Percentiles rank a stretch among this genome's conserved stretches.
phyloP scores from a whole-genome alignment of 176 grass and related monocot species.

The Paspalum vaginatum region DNA sequence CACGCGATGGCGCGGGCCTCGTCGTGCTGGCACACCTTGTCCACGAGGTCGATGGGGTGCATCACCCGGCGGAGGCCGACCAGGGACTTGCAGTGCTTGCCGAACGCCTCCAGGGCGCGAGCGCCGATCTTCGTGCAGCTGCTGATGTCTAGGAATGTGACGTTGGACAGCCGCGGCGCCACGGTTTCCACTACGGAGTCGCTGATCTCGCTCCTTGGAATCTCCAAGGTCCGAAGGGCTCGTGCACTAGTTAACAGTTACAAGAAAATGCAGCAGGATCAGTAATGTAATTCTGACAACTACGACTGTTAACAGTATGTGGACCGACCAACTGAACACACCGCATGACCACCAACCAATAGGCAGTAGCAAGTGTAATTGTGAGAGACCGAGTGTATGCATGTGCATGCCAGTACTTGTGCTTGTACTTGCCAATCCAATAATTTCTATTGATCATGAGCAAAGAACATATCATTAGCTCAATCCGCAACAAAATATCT shows the following conservation, averaged over 20 bases:
- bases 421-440: slow-evolving; percentile 6
- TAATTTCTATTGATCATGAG: background rate
- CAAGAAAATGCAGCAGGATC: slow-evolving; percentile 5
- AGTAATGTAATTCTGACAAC: background rate
- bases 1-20: slow-evolving; percentile 83
- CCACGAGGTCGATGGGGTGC: slow-evolving; percentile 77
- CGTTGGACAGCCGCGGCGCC: slow-evolving; percentile 58
- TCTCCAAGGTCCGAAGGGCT: slow-evolving; percentile 71
- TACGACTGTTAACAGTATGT: background rate
- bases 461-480: background rate
- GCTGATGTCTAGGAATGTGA: slow-evolving; percentile 89
- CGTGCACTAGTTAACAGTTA: slow-evolving; percentile 51
- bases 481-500: background rate
- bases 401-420: slow-evolving; percentile 34
- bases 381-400: slow-evolving; percentile 1
- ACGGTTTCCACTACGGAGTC: slow-evolving; percentile 70
- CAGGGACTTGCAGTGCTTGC: slow-evolving; percentile 65
- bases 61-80: slow-evolving; percentile 72
- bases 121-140: slow-evolving; percentile 86
- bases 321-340: background rate
- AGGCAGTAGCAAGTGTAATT: background rate
- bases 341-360: background rate
- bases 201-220: slow-evolving; percentile 91
- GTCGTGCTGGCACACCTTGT: slow-evolving; percentile 81
- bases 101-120: slow-evolving; percentile 84